phyloP scores from a whole-genome alignment of 345 rosid species.

The Citrus glauca region DNA sequence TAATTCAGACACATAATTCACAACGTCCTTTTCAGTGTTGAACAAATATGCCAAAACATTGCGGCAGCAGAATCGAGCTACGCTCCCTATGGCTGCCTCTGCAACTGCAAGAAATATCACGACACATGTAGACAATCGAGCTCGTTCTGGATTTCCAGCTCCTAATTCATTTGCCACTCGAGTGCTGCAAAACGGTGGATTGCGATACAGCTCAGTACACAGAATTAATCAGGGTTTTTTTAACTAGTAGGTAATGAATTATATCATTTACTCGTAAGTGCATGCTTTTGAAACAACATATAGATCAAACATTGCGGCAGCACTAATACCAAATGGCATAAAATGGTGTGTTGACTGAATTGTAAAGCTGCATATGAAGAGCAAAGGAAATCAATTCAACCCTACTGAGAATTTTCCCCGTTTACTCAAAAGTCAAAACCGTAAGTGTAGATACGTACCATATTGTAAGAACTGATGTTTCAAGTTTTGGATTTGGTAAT shows the following conservation, averaged over 20 bases:
- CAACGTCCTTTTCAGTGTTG: conserved; percentile 38
- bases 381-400: background rate
- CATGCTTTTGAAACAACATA: too few species aligned
- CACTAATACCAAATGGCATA: conserved; percentile 41
- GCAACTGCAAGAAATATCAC: conserved; percentile 12
- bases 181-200: conserved; percentile 6
- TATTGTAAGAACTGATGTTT: conserved; percentile 64
- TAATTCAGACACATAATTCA: conserved; percentile 26
- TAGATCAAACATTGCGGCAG: conserved; percentile 34
- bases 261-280: too few species aligned
- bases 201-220: background rate
- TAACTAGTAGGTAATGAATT: too few species aligned
- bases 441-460: conserved; percentile 26
- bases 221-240: too few species aligned
- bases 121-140: conserved; percentile 20
- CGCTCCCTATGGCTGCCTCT: conserved; percentile 27
- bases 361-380: conserved; percentile 26
- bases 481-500: conserved; percentile 49
- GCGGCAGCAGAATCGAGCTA: conserved; percentile 21
- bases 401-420: background rate
- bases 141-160: conserved; percentile 35
- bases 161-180: conserved; percentile 55
- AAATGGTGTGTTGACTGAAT: conserved; percentile 41
- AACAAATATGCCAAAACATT: conserved; percentile 30
- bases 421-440: background rate